Conservation (phyloP, 257 asterid species). For the Verbascum thapsus region DNA sequence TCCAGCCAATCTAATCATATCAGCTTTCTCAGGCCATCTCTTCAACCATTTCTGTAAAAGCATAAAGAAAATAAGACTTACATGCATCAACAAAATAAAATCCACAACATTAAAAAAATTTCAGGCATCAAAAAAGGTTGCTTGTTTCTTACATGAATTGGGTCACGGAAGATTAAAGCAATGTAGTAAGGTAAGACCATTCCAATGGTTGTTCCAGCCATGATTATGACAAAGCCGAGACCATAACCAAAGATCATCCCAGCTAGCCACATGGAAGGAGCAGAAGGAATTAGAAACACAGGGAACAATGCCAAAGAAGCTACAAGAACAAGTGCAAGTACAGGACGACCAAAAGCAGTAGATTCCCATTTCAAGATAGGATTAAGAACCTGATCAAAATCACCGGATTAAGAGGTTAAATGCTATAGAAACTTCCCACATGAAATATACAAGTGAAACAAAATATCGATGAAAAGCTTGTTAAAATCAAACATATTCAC, state of each 20-base stretch:
- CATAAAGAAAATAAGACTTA: slow-evolving; percentile 1
- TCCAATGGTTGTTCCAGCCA: slow-evolving; percentile 79
- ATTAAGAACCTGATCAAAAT: slow-evolving; percentile 49
- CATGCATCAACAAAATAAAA: background rate
- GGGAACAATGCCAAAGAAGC: slow-evolving; percentile 79
- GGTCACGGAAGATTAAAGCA: slow-evolving; percentile 65
- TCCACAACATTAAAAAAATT: background rate
- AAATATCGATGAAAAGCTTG: slow-evolving; percentile 7
- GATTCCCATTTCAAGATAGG: slow-evolving; percentile 81
- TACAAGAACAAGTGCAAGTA: slow-evolving; percentile 66
- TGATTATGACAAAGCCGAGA: slow-evolving; percentile 72
- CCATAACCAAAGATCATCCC: slow-evolving; percentile 94
- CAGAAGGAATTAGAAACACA: slow-evolving; percentile 67
- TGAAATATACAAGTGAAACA: background rate
- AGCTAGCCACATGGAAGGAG: slow-evolving; percentile 93
- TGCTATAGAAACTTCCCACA: background rate
- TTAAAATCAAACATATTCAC: background rate
- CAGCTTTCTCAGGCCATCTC: slow-evolving; percentile 79
- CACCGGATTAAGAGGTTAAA: slow-evolving; percentile 29
- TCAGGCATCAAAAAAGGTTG: background rate
- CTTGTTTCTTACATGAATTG: slow-evolving; percentile 59
- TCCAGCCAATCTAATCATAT: slow-evolving; percentile 67
- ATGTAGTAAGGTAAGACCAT: slow-evolving; percentile 70
- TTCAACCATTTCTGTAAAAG: slow-evolving; percentile 65
- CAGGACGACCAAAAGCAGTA: slow-evolving; percentile 77